Evolutionary conservation across 2,329 filamentous ascomycete genomes (phyloP).

Genomic region (Fusarium humuli): DNA sequence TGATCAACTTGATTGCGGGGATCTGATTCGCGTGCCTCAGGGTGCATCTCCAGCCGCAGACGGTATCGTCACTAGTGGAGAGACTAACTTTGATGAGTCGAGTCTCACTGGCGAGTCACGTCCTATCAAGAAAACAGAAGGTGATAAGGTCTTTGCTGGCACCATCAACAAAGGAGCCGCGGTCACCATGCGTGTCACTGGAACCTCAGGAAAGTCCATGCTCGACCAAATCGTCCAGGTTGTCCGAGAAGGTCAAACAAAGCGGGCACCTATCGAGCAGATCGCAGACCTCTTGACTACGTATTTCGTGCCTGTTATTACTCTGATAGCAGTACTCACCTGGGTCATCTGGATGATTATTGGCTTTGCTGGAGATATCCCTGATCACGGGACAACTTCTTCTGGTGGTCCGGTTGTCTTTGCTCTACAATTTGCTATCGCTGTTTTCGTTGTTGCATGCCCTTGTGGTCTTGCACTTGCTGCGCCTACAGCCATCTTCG

Average conservation of each 20-base stretch:
- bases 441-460: slow-evolving; percentile 88
- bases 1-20: slow-evolving; percentile 80
- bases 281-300: slow-evolving; percentile 78
- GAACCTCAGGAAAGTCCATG: slow-evolving; percentile 76
- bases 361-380: slow-evolving; percentile 68
- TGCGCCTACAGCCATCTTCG: slow-evolving; percentile 87
- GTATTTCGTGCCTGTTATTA: slow-evolving; percentile 81
- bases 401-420: slow-evolving; percentile 77
- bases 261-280: slow-evolving; percentile 79
- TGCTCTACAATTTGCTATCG: slow-evolving; percentile 84
- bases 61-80: slow-evolving; percentile 72
- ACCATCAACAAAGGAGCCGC: slow-evolving; percentile 78
- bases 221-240: slow-evolving; percentile 82
- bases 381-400: slow-evolving; percentile 66
- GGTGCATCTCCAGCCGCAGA: slow-evolving; percentile 89
- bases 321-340: slow-evolving; percentile 74
- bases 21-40: slow-evolving; percentile 79
- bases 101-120: slow-evolving; percentile 86
- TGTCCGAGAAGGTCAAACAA: slow-evolving; percentile 81
- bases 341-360: slow-evolving; percentile 79
- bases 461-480: slow-evolving; percentile 86
- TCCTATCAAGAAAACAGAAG: slow-evolving; percentile 70
- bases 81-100: slow-evolving; percentile 85
- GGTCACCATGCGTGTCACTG: slow-evolving; percentile 72
- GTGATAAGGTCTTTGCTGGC: slow-evolving; percentile 76